Base-by-base conservation (phyloP, 192 early-diverging fungal species). In the Tieghemiomyces parasiticus region DNA sequence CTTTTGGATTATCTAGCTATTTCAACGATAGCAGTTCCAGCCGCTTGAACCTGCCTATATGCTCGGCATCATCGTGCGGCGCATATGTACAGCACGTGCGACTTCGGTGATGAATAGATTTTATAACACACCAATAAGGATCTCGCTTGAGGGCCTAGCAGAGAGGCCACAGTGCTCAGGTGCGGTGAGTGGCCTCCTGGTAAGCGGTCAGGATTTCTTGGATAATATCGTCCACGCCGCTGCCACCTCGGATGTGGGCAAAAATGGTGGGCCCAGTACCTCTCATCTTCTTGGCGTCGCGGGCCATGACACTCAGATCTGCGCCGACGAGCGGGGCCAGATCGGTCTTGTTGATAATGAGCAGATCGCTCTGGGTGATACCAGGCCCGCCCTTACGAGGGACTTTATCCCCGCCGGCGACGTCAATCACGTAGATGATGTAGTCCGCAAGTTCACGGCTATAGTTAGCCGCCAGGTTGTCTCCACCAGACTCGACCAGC, bases 371-470 rank as follows among this genome's bases (percentile, higher is more conserved):
- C 68, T 94, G 89, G 6, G 91, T 95, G 60, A 95, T 97, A 60
- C 94, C 94, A n/a, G 92, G 92, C 8, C 94, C 94, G 53, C 94
- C 94, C 76, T 97, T 97, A 35, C 94, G 81, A 46, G 94, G 94
- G 45, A 97, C 84, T 70, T 97, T 97, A 68, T 95, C 92, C 50
- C 94, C 94, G 62, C 94, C 92, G 35, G 90, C 89, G 33, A 95
- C 92, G 66, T 97, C 94, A 67, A 97, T 97, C 24, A 97, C 93
- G 66, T 94, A 97, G 58, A 97, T 93, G 65, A 92, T 96, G 63
- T 82, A 96, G 66, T 93, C 93, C 3, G 93, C 91, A 67, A 78
- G 68, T 63, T 78, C 79, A 51, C 83, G 74, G 56, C 81, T 83
- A 52, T 88, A 89, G 67, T 89, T 89, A 19, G 87, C 87, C 25